Base-by-base conservation (phyloP, 2,329 filamentous ascomycete species). In the Sodiomyces alkalinus region DNA sequence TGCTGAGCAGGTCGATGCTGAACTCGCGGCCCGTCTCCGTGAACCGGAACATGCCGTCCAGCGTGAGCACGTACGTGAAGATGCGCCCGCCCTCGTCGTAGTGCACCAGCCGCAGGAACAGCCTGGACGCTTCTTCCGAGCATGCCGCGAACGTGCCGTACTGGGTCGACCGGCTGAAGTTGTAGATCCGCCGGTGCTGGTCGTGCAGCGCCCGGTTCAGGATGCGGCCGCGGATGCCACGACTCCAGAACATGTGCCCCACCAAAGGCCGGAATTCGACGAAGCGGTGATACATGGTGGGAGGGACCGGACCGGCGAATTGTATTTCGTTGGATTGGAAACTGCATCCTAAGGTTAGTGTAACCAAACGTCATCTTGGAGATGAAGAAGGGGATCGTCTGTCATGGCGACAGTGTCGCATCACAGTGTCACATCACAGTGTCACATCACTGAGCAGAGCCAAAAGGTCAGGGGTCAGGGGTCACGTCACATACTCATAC, bases 11-110 rank as follows among this genome's bases (percentile, higher is more conserved):
- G 53, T 94, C 87, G 43, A 96, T 83, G 29, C 86, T 83, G 34
- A 94, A 94, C 44, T 94, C 86, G 42, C 90, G 90, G 17, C 87
- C 87, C 0, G 87, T 96, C 52, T 94, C 87, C 1, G 87, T 94
- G 53, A 94, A 94, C 25, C 85, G 77, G 46, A 92, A 69, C 29
- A 87, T 64, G 5, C 78, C 80, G 45, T 96, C 87, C 6, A 94
- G 64, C 0, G 83, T 92, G 14, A 96, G 60, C 16, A 94, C 77
- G 41, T 94, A 96, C 14, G 87, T 96, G 46, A 90, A 94, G 32
- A 92, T 72, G 9, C 85, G 74, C 2, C 80, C 79, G 12, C 83
- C 86, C 42, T 90, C 70, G 43, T 87, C 85, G 46, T 79, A 87
- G 43, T 93, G 83, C 0, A 74, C 79, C 43, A 94, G 74, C 33